These are phyloP conservation scores for Irpex lacteus DNA, from an alignment of 1,284 basidiomycete genomes.

Conservation along the genomic window DNA sequence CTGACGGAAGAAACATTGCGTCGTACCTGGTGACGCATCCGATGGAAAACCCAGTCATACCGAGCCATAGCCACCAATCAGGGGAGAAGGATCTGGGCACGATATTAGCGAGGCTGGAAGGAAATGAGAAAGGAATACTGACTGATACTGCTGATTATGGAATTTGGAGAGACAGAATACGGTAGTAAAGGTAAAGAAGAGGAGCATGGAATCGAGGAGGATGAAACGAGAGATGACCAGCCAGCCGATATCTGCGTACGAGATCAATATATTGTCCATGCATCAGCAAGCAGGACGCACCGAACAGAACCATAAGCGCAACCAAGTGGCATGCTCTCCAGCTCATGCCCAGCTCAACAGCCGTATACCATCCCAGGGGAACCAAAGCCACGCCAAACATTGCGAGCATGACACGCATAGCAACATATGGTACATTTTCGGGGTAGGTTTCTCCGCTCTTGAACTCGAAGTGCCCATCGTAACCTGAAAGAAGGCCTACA, in stretches of 20 bases:
- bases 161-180: conserved; percentile 96
- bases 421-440: conserved; percentile 83
- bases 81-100: conserved; percentile 76
- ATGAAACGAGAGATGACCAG: conserved; percentile 96
- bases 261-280: not conserved
- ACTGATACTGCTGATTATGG: conserved; percentile 94
- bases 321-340: conserved; percentile 88
- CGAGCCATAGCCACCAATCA: conserved; percentile 97
- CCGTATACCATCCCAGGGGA: conserved; percentile 94
- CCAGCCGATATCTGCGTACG: conserved; percentile 86
- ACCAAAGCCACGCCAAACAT: conserved; percentile 95
- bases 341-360: conserved; percentile 93
- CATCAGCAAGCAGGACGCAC: conserved; percentile 43
- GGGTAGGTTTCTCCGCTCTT: conserved; percentile 91
- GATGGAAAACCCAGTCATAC: conserved; percentile 88
- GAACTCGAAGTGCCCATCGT: conserved; percentile 92
- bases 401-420: conserved; percentile 94
- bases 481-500: conserved; percentile 88
- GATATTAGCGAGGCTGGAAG: conserved; percentile 9
- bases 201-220: conserved; percentile 94
- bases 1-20: not conserved
- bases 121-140: conserved; percentile 28
- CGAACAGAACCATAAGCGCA: conserved; percentile 90
- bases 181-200: conserved; percentile 98
- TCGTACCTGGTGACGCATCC: conserved; percentile 88